Evolutionary conservation across 768 basidiomycete genomes (phyloP).

Genomic region (Lentinula sp.): DNA sequence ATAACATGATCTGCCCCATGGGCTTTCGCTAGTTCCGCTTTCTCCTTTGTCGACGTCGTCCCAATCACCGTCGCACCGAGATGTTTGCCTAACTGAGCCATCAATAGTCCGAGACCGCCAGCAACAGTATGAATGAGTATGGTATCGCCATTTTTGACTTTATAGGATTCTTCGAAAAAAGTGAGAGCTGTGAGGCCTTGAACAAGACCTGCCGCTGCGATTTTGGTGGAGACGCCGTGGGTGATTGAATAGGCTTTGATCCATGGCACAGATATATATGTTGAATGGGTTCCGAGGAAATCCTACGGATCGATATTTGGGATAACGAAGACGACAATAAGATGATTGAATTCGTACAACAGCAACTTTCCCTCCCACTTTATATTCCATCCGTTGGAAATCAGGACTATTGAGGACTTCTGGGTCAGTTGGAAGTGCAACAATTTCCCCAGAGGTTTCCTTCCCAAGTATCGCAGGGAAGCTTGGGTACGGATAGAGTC

Average conservation of each 20-base stretch:
- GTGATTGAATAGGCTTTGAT: constrained; percentile 60
- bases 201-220: constrained; percentile 62
- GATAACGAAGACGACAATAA: neutral
- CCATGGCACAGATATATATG: constrained; percentile 71
- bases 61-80: constrained; percentile 90
- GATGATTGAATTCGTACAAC: constrained; percentile 36
- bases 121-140: constrained; percentile 90
- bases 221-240: constrained; percentile 45
- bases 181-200: constrained; percentile 78
- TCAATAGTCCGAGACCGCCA: constrained; percentile 75
- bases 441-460: constrained; percentile 74
- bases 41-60: constrained; percentile 81
- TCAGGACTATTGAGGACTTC: constrained; percentile 53
- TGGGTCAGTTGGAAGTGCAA: constrained; percentile 65
- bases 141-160: constrained; percentile 73
- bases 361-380: constrained; percentile 68
- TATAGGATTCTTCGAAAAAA: constrained; percentile 81
- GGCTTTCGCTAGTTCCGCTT: constrained; percentile 72
- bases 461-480: constrained; percentile 73
- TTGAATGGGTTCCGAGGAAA: constrained; percentile 50
- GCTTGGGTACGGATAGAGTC: constrained; percentile 51
- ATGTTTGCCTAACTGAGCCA: constrained; percentile 62
- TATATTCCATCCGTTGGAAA: constrained; percentile 59
- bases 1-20: constrained; percentile 88
- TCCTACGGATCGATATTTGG: constrained; percentile 25